Conservation (phyloP, 371 early-diverging fungal species). For the Apophysomyces variabilis region DNA sequence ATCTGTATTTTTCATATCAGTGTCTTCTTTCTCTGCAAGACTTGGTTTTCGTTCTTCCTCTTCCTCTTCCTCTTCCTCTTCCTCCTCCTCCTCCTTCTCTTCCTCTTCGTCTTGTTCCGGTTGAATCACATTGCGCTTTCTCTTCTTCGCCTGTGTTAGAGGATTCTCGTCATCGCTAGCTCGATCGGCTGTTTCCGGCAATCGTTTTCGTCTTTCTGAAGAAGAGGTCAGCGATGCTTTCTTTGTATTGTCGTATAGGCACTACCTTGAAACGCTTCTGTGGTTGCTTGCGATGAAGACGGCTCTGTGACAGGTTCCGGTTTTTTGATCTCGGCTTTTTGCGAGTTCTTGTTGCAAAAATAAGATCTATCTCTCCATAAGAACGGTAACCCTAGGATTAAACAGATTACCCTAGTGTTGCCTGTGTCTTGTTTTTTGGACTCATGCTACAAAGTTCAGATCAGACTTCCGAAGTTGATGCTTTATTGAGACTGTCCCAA, state of each 20-base stretch:
- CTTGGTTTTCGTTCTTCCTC: background rate
- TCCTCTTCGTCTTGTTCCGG: background rate
- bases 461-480: background rate
- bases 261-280: background rate
- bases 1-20: background rate
- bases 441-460: background rate
- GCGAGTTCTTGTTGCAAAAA: background rate
- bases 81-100: background rate
- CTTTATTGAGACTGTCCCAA: background rate
- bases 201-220: background rate
- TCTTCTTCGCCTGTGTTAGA: background rate
- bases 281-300: background rate
- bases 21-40: background rate
- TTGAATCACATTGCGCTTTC: too few species aligned
- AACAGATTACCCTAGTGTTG: background rate
- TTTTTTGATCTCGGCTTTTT: background rate
- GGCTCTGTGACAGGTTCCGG: background rate
- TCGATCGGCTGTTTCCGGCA: background rate
- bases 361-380: background rate
- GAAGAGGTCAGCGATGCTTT: background rate
- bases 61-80: background rate
- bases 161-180: too few species aligned
- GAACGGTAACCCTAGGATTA: background rate
- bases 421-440: background rate
- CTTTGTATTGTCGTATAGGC: background rate